Conservation (phyloP, 305 asterid genomes). For the Andrographis paniculata region DNA sequence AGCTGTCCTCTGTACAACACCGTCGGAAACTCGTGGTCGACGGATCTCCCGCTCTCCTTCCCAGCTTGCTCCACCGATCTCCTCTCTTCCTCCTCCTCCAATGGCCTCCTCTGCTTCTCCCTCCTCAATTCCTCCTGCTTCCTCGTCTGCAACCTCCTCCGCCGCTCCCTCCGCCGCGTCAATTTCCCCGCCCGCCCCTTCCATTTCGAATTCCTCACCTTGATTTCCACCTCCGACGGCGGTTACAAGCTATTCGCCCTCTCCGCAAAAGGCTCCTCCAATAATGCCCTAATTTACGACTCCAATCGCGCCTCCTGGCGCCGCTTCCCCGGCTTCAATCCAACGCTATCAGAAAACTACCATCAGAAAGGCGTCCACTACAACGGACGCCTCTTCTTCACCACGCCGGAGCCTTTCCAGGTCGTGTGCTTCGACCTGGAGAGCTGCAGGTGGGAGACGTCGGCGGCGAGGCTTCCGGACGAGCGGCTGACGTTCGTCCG, state of each 20-base stretch:
- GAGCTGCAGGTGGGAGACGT: conserved; percentile 37
- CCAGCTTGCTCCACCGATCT: conserved; percentile 22
- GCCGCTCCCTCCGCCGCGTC: conserved; percentile 27
- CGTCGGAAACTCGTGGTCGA: conserved; percentile 34
- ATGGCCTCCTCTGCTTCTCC: conserved; percentile 54
- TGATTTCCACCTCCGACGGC: conserved; percentile 21
- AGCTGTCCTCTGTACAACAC: conserved; percentile 45
- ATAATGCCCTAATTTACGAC: conserved; percentile 32
- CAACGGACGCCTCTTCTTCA: conserved; percentile 32
- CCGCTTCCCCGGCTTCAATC: conserved; percentile 22
- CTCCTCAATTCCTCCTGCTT: conserved; percentile 26
- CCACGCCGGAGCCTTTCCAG: conserved; percentile 45
- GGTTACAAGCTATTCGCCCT: conserved; percentile 37
- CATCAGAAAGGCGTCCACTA: conserved; percentile 38
- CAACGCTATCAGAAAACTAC: conserved; percentile 21
- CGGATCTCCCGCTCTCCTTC: conserved; percentile 26
- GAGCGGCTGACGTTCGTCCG: conserved; percentile 37
- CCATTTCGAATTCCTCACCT: conserved; percentile 32
- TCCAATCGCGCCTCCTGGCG: conserved; percentile 31
- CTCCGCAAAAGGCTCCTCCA: conserved; percentile 31
- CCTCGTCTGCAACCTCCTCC: conserved; percentile 36
- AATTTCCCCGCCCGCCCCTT: conserved; percentile 40
- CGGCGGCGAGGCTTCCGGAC: conserved; percentile 23
- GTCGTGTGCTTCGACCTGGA: conserved; percentile 27
- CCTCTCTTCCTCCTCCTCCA: conserved; percentile 34